Base-by-base conservation (phyloP, 2,329 filamentous ascomycete species). In the Trichoderma oligosporum region DNA sequence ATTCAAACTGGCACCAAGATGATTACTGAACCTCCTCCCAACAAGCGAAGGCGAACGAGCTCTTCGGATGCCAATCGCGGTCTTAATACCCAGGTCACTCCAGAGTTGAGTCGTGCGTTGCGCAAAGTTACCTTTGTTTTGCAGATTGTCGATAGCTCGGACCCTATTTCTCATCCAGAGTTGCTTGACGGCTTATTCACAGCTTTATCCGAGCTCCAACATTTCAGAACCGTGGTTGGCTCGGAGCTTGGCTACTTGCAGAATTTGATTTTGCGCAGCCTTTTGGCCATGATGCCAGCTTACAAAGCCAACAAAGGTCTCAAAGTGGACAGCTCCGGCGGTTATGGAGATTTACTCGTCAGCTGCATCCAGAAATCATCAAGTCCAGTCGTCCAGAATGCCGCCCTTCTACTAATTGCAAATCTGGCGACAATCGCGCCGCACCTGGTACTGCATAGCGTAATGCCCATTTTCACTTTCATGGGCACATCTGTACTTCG, bases 381-480 rank as follows among this genome's bases (percentile, higher is more conserved):
- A 24, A 97, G 89, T 70, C 91, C 92, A 0, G 91, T 96, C 62
- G 91, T 99, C 6, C 95, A 97, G 69, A 97, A 96, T 68, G 86
- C 88, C 5, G 92, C 94, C 4, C 79, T 99, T 12, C 82, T 97
- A 7, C 78, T 99, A 24, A 89, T 97, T 58, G 91, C 93, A 22
- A 88, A 86, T 57, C 79, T 99, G 38, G 93, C 94, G 20, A 87
- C 87, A 36, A 89, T 92, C 63, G 90, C 91, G 0, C 94, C 95
- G 0, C 92, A 96, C 70, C 77, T 96, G 46, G 90, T 99, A 3
- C 80, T 99, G 57, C 93, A 99, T 73, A 97, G 91, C 65, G 90
- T 99, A 54, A 99, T 99, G 94, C 94, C 94, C 11, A 93, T 99
- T 52, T 99, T 99, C 74, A 97, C 94, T 0, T 97, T 97, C 70